Evolutionary conservation across 192 early-diverging fungal species (phyloP), one percentile per base, ranked within the genome.

Genomic region (Backusella westeae): DNA sequence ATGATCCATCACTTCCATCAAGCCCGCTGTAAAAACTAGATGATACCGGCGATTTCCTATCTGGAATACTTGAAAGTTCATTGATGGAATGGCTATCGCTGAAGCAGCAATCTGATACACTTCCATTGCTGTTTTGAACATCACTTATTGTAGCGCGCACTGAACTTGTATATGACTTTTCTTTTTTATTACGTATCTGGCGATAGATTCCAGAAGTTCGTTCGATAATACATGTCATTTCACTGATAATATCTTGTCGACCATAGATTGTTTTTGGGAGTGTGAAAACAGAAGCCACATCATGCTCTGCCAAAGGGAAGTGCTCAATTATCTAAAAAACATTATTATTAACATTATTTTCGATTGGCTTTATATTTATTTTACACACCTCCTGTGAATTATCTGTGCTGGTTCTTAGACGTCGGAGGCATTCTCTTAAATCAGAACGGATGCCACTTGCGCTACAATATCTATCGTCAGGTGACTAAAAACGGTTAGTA

Each of bases 211-310:
- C 73, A 36, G 75, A 69, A 14, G 63, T 56, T 32, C 72, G 46
- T 63, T 75, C 53, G 12, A 81, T 77, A n/a, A 73, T 74, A 9
- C 42, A 69, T 23, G 69, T 44, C n/a, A 81, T 81, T 65, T 77
- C 63, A n/a, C 52, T 49, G 12, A 81, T 72, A 17, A 69, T 71
- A 49, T 46, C 56, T 21, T 77, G 69, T 66, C 80, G 71, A 44
- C 80, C 80, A 66, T 74, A 81, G 1, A 81, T 44, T 21, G 65
- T 69, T 19, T 73, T 77, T 17, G 80, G 80, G 15, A 81, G 63
- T 14, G 76, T 77, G 14, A 81, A 81, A 29, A 81, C 73, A 21
- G 80, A 81, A 32, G 75, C 80, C 63, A 81, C 65, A 65, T 81
- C 80, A 35, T 67, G 49, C 34, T 77, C 71, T 3, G 76, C 80